Conservation (phyloP, 2,329 filamentous ascomycete genomes). For the Microdochium trichocladiopsis region DNA sequence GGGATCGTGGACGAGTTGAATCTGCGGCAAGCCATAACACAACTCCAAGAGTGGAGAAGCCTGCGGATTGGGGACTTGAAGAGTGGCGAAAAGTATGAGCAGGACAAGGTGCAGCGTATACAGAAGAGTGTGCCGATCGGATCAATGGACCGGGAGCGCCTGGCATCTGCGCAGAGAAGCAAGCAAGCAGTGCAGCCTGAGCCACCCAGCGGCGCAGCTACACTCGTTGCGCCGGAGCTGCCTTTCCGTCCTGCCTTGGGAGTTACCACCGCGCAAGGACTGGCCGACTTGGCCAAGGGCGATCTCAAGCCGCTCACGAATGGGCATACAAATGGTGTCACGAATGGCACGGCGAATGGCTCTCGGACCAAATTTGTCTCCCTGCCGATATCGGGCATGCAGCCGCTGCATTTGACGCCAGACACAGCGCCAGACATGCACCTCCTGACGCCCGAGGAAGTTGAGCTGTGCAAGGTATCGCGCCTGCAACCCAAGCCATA, state of each 20-base stretch:
- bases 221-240: slow-evolving; percentile 73
- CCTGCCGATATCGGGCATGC: slow-evolving; percentile 52
- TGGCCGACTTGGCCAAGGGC: slow-evolving; percentile 32
- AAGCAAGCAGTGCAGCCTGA: slow-evolving; percentile 63
- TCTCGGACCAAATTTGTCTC: slow-evolving; percentile 45
- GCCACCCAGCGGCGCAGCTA: slow-evolving; percentile 65
- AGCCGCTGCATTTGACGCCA: slow-evolving; percentile 61
- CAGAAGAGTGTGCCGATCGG: slow-evolving; percentile 67
- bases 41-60: slow-evolving; percentile 89
- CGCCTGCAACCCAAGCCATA: slow-evolving; percentile 92
- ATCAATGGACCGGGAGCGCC: slow-evolving; percentile 73
- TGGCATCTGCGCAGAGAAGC: slow-evolving; percentile 64
- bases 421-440: slow-evolving; percentile 79
- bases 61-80: slow-evolving; percentile 79
- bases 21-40: slow-evolving; percentile 77
- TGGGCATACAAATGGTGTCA: slow-evolving; percentile 22
- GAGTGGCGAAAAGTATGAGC: slow-evolving; percentile 86
- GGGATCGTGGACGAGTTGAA: slow-evolving; percentile 89
- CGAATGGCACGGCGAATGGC: slow-evolving; percentile 24
- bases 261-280: slow-evolving; percentile 13
- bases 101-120: slow-evolving; percentile 72
- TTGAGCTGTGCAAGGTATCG: slow-evolving; percentile 76
- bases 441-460: slow-evolving; percentile 76
- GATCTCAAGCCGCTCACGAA: slow-evolving; percentile 40
- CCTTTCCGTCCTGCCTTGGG: slow-evolving; percentile 46